Evolutionary conservation across 768 basidiomycete species (phyloP), one percentile per base, ranked within the genome.

Genomic region (Collybia mongolica): DNA sequence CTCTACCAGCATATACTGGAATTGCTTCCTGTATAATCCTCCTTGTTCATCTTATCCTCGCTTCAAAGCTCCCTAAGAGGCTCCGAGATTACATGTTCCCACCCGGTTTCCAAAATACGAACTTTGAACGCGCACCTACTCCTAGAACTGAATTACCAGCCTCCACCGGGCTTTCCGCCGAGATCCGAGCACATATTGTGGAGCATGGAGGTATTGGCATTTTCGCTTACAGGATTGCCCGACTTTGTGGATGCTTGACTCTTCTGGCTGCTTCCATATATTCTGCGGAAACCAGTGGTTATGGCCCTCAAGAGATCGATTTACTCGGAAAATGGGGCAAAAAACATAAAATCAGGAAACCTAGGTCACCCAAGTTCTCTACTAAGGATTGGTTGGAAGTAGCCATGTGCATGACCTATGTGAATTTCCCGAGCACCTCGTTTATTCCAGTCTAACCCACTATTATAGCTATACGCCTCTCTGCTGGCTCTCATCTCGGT

Each of bases 241-340:
- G 84, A 19, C 64, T 82, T 4, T 46, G 77, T 2, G 72, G 72
- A 23, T 72, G 74, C 43, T 62, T 76, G 22, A 63, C 68, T 2
- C 70, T 86, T n/a, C 66, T 86, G 19, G 74, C 65, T 4, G 60
- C 86, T 14, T 79, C 78, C 6, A 64, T 79, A 44, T 72, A 73
- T 2, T 70, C 75, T 19, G 58, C 78, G 35, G 53, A 73, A 19
- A 45, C 67, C 15, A 62, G 66, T 35, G 28, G 45, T 22, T 17
- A 28, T 26, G 17, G 19, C 6, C 23, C 39, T 26, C 49, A 45
- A 22, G 44, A 41, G 19, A 28, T 45, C 17, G 48, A 50, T 24
- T 39, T 52, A 6, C 40, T 55, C 45, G 61, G 57, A 4, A 61
- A 62, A 46, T 58, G 65, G 58, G 61, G 58, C 39, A 66, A 66